Evolutionary conservation across 257 asterid genomes (phyloP), one percentile per base, ranked within the genome.

Genomic region (Catharanthus roseus): DNA sequence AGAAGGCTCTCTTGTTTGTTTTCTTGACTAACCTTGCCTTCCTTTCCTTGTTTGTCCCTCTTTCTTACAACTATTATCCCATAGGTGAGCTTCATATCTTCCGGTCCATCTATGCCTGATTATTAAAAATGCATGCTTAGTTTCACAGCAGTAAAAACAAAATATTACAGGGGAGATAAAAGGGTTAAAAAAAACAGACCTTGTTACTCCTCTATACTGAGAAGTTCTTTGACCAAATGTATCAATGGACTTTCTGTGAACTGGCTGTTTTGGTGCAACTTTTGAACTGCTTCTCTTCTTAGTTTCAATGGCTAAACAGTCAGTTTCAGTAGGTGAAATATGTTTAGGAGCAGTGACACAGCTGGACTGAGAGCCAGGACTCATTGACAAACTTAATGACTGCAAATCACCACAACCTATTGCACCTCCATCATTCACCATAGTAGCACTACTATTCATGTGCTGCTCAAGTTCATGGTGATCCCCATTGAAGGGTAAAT

Each of bases 211-310:
- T 87, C 98, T 84, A 65, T 87, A 93, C 95, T 93, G 98, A 65
- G 98, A 93, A 0, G 98, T 93, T 74, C 98, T 89, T 60, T 93
- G 98, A 7, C 98, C 98, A 69, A 93, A 93, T 31, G 98, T 93
- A 74, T 90, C 96, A 3, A 90, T 86, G n/a, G 97, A 93, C 78
- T 90, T 93, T 78, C 98, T 83, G 56, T 93, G 98, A 53, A 88
- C 90, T 72, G 97, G 80, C 42, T 82, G 95, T 68, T 87, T 84
- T 47, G 53, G 87, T 5, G 72, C 82, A 42, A 83, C 63, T 50
- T 84, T 87, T 44, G 76, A 87, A 65, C 78, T 68, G 0, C 78
- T 83, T 71, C 95, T 87, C 72, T 90, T 92, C 88, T 84, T 90
- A n/a, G 87, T 82, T 66, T 82, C 92, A n/a, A 75, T 65, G 74